Percentiles rank a stretch among this genome's conserved stretches.
These are phyloP conservation scores for Rhizopus arrhizus DNA, from an alignment of 371 early-diverging fungal species.

Conservation along the genomic window DNA sequence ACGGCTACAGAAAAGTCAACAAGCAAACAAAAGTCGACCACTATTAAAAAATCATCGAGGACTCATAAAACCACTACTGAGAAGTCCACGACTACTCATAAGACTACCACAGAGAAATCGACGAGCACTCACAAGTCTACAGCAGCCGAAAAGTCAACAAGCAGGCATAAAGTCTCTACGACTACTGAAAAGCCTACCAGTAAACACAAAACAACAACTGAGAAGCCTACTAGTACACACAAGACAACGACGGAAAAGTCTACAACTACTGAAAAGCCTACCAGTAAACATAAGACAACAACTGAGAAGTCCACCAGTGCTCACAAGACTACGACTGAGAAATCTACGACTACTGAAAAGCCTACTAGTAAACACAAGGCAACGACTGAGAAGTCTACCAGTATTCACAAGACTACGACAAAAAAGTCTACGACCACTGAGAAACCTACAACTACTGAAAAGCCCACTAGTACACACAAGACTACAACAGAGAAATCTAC, in stretches of 20 bases:
- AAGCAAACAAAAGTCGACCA: conserved; percentile 2
- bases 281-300: conserved; percentile 7
- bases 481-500: neutral
- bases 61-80: neutral
- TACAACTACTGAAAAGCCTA: neutral
- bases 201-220: neutral
- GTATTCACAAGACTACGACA: neutral
- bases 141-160: conserved; percentile 1
- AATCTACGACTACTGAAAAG: neutral
- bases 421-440: neutral
- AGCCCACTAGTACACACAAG: neutral
- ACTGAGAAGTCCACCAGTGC: conserved; percentile 6
- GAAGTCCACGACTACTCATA: neutral
- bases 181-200: conserved; percentile 2
- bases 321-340: conserved; percentile 6
- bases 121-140: neutral
- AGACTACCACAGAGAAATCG: neutral
- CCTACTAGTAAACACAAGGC: neutral
- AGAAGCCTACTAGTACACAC: neutral
- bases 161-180: neutral
- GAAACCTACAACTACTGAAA: conserved; percentile 1
- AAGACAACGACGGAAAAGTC: conserved; percentile 10
- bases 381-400: neutral
- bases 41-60: neutral
- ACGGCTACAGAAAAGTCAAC: conserved; percentile 8